Evolutionary conservation across 106 monocot genomes (phyloP).

Genomic region (Apostasia ramifera): DNA sequence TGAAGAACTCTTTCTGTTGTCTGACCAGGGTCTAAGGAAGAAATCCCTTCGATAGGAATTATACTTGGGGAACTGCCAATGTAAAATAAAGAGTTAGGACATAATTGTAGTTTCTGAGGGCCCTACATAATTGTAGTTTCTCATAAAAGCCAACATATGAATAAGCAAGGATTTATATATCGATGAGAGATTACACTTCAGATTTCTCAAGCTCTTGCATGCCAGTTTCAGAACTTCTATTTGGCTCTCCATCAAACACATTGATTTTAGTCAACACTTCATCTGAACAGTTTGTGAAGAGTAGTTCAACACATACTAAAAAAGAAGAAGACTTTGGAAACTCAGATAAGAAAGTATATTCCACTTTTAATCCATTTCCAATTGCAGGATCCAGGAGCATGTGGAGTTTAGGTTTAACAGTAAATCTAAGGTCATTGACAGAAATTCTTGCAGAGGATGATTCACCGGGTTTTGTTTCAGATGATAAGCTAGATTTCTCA

Average conservation of each 20-base stretch:
- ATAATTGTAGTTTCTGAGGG: too few species aligned
- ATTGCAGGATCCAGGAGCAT: conserved; percentile 62
- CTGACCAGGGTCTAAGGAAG: conserved; percentile 52
- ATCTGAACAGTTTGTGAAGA: conserved; percentile 57
- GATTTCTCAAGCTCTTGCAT: conserved; percentile 33
- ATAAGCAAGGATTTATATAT: background rate
- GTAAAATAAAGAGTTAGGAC: background rate
- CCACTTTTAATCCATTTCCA: conserved; percentile 60
- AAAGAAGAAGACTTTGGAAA: conserved; percentile 49
- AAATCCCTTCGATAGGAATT: conserved; percentile 62
- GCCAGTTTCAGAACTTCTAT: conserved; percentile 25
- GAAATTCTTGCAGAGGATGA: conserved; percentile 58
- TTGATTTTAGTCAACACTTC: conserved; percentile 47
- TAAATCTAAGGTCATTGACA: conserved; percentile 51
- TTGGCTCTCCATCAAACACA: conserved; percentile 37
- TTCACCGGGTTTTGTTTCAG: conserved; percentile 18
- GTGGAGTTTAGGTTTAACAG: conserved; percentile 40
- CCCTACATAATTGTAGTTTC: too few species aligned
- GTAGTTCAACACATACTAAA: conserved; percentile 54
- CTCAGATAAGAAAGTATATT: conserved; percentile 65
- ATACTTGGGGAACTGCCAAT: conserved; percentile 28
- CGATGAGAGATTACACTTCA: conserved; percentile 41
- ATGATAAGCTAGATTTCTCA: conserved; percentile 41
- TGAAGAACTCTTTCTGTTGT: conserved; percentile 50
- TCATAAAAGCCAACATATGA: background rate